phyloP scores from a whole-genome alignment of 331 rosid genomes.

The Rhamnella rubrinervis region DNA sequence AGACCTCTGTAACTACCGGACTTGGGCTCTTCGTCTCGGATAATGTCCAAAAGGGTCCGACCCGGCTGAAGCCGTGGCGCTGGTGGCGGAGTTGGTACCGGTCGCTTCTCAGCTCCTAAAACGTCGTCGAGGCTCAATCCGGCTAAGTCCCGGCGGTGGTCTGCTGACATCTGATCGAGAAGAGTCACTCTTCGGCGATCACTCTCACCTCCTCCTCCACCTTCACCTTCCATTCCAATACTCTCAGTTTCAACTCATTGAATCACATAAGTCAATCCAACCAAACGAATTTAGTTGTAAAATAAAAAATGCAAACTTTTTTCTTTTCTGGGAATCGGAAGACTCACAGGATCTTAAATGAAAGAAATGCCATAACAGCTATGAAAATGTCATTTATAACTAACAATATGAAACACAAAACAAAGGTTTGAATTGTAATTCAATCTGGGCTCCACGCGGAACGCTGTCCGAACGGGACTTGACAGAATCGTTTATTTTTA shows the following conservation, averaged over 20 bases:
- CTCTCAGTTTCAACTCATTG: neutral
- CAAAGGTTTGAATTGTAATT: no score
- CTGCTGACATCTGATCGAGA: conserved; percentile 63
- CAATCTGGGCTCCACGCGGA: no score
- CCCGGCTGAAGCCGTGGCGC: conserved; percentile 20
- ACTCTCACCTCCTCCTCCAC: conserved; percentile 9
- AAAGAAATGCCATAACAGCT: no score
- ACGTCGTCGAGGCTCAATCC: conserved; percentile 63
- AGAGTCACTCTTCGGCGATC: conserved; percentile 49
- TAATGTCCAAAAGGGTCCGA: conserved; percentile 65
- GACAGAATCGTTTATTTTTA: no score
- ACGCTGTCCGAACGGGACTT: no score
- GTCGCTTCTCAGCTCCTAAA: conserved; percentile 31
- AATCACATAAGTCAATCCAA: neutral
- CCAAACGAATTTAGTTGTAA: no score
- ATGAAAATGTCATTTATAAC: no score
- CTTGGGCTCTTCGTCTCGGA: conserved; percentile 52
- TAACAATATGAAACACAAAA: no score
- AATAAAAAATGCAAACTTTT: neutral
- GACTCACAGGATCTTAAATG: neutral
- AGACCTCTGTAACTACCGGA: conserved; percentile 19
- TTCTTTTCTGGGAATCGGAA: neutral
- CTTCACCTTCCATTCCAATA: conserved; percentile 38
- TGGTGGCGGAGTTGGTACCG: neutral
- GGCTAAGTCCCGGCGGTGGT: conserved; percentile 40